Base-by-base conservation (phyloP, 495 filamentous ascomycete genomes). In the Lentithecium fluviatile region DNA sequence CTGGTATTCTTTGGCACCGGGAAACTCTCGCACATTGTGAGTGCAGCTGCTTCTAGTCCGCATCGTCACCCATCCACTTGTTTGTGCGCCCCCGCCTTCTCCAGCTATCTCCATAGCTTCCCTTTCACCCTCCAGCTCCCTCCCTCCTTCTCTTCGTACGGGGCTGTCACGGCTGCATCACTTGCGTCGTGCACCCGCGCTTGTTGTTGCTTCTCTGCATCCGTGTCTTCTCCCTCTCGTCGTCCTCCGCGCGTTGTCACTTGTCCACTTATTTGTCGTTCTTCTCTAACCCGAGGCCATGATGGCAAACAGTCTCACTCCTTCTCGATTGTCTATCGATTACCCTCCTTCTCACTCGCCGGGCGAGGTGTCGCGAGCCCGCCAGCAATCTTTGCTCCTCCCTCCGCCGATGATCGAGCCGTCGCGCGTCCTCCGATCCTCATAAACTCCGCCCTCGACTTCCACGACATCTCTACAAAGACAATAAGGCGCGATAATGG, bases 231-330 rank as follows among this genome's bases (percentile, higher is more conserved):
- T 32, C 24, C 58, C 50, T 48, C 47, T 48, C 62, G 43, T 53
- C 45, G 43, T 60, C 32, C 49, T 56, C 26, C 21, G 65, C 52
- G 47, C 42, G 15, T 48, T 46, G 34, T 36, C 48, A 43, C 62
- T 24, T 37, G 17, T 62, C 26, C 51, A 48, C 60, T 49, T 32
- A 40, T 40, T 60, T 65, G 45, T 59, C 54, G 58, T 60, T 55
- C 57, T 45, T 60, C 46, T 69, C 69, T 70, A 69, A 70, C 69
- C 54, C 62, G 60, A 54, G 50, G 63, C 60, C 66, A 63, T 60
- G 45, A 54, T 69, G 68, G 69, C 66, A 71, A 69, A 71, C 69
- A 71, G 66, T 62, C 66, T 51, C 47, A 29, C 53, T 29, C 38
- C 40, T 29, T 36, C 40, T n/a, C 64, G 64, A 60, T 67, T 67